phyloP scores from a whole-genome alignment of 1,139 yeast genomes.

The Kurtzmaniella quercitrusa region DNA sequence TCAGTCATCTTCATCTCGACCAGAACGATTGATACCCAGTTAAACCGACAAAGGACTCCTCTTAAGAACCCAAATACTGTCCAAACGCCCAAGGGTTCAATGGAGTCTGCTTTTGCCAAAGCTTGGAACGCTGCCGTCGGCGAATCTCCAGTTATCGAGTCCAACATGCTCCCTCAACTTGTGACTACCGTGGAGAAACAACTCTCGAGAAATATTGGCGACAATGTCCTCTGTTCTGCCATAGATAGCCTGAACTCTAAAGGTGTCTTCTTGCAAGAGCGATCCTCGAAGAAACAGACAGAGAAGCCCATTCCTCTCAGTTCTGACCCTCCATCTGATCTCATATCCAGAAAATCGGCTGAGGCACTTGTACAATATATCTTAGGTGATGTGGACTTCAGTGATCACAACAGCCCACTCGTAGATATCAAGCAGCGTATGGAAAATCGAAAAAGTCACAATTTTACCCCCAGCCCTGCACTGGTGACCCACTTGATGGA shows the following conservation, averaged over 20 bases:
- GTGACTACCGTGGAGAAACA: not conserved
- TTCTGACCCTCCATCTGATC: not conserved
- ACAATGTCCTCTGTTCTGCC: too few species aligned
- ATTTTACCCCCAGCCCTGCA: not conserved
- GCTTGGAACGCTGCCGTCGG: not conserved
- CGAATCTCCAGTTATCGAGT: not conserved
- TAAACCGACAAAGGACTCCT: not conserved
- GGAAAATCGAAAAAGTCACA: too few species aligned
- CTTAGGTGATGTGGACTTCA: not conserved
- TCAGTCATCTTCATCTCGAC: too few species aligned
- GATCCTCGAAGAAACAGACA: not conserved
- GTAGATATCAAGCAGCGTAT: not conserved
- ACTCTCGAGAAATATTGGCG: not conserved
- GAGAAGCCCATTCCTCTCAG: not conserved
- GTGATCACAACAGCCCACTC: not conserved
- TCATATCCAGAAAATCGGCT: not conserved
- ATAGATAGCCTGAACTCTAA: too few species aligned
- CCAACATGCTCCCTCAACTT: not conserved
- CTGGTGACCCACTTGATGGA: not conserved
- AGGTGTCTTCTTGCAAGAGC: too few species aligned
- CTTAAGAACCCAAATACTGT: not conserved
- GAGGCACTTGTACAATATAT: not conserved
- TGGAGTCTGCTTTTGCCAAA: not conserved
- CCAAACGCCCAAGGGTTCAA: not conserved
- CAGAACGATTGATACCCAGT: too few species aligned